phyloP scores from a whole-genome alignment of 2,329 filamentous ascomycete species.

The Lachnellula arida region DNA sequence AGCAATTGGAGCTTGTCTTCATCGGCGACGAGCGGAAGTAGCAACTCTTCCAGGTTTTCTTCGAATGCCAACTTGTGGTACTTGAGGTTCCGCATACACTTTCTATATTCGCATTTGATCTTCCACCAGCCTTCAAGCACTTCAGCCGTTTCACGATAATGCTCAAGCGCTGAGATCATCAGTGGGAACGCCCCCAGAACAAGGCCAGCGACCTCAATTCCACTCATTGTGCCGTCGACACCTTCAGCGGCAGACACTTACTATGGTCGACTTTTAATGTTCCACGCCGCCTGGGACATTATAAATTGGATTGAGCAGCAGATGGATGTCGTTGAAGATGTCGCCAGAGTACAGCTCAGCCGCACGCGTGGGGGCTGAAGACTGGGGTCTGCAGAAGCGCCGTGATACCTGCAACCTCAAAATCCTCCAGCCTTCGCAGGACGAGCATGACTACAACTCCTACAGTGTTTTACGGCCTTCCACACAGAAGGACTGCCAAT shows the following conservation, averaged over 20 bases:
- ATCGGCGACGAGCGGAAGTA: slow-evolving; percentile 16
- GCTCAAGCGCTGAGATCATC: slow-evolving; percentile 14
- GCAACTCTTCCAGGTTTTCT: slow-evolving; percentile 11
- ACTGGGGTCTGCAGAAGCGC: background rate
- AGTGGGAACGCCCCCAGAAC: slow-evolving; percentile 16
- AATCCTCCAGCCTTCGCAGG: background rate
- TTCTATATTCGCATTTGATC: slow-evolving; percentile 12
- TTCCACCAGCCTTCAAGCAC: slow-evolving; percentile 16
- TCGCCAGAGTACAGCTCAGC: background rate
- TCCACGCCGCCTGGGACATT: no score
- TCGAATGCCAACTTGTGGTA: slow-evolving; percentile 13
- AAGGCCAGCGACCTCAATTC: slow-evolving; percentile 14
- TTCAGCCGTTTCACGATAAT: slow-evolving; percentile 13
- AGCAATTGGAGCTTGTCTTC: slow-evolving; percentile 9
- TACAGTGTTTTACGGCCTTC: no score
- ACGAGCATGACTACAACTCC: background rate
- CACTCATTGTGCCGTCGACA: slow-evolving; percentile 4
- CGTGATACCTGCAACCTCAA: background rate
- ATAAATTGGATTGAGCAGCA: no score
- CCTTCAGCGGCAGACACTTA: background rate
- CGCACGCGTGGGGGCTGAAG: background rate
- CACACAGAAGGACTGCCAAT: no score
- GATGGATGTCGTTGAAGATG: background rate
- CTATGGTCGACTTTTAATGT: background rate
- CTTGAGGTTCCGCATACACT: slow-evolving; percentile 14